phyloP scores from a whole-genome alignment of 768 basidiomycete genomes.

The Rhodotorula taiwanensis region DNA sequence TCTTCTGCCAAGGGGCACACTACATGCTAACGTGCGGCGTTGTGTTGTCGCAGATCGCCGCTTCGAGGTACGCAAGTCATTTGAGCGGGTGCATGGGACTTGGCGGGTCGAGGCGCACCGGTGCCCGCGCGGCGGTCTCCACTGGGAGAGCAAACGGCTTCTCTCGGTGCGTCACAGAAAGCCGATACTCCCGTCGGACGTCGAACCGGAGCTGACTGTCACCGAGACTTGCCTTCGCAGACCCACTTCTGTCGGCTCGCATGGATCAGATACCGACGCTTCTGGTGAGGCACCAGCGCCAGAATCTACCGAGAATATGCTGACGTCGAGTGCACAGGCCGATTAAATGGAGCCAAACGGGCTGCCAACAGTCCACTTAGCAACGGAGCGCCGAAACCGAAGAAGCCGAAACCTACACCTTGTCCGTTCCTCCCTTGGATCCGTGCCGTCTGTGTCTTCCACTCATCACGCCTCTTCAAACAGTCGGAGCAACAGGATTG shows the following conservation, averaged over 20 bases:
- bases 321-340: not conserved
- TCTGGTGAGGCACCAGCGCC: not conserved
- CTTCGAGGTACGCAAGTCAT: conserved; percentile 30
- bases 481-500: too few relatives aligned
- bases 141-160: not conserved
- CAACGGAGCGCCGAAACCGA: conserved; percentile 8
- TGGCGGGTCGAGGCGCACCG: conserved; percentile 13
- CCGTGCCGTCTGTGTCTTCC: not conserved
- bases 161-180: not conserved
- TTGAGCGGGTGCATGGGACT: conserved; percentile 31
- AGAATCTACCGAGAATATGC: not conserved
- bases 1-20: too few relatives aligned
- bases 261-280: conserved; percentile 13
- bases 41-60: conserved; percentile 9
- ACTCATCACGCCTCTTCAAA: not conserved
- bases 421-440: not conserved
- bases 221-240: not conserved
- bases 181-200: not conserved
- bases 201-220: not conserved
- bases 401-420: conserved; percentile 25
- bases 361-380: conserved; percentile 1
- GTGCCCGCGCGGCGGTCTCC: conserved; percentile 1
- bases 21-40: not conserved
- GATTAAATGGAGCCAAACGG: conserved; percentile 22
- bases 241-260: conserved; percentile 17